phyloP scores from a whole-genome alignment of 805 yeast species.

The Pichia gijzeniarum region DNA sequence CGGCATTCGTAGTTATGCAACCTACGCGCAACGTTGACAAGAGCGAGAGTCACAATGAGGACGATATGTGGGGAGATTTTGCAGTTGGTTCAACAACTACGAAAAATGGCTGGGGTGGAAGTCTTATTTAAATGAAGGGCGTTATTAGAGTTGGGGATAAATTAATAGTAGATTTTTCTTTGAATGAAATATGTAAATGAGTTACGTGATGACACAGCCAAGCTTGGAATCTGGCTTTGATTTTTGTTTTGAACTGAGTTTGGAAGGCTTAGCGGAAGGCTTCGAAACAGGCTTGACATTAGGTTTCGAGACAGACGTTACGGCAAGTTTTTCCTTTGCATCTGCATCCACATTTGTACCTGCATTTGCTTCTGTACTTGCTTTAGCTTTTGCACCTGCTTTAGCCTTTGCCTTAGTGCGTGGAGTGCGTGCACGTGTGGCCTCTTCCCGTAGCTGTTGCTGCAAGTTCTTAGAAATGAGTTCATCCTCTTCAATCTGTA shows the following conservation, averaged over 20 bases:
- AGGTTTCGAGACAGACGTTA: too few species aligned
- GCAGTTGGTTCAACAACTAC: constrained; percentile 8
- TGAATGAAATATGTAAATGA: not conserved
- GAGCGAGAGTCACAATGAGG: not conserved
- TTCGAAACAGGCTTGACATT: not conserved
- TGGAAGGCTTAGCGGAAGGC: not conserved
- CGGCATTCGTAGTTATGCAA: constrained; percentile 3
- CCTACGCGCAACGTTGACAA: not conserved
- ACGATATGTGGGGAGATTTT: constrained; percentile 15
- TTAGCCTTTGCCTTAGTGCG: too few species aligned
- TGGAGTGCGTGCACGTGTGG: not conserved
- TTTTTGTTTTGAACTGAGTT: not conserved
- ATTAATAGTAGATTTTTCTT: not conserved
- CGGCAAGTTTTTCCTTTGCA: too few species aligned
- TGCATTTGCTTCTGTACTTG: too few species aligned
- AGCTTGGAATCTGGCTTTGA: not conserved
- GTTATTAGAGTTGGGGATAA: not conserved
- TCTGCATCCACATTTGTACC: too few species aligned
- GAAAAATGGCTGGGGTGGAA: constrained; percentile 11
- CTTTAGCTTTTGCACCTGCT: not conserved
- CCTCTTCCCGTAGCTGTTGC: not conserved
- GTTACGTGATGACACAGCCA: constrained; percentile 1
- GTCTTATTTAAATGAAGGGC: constrained; percentile 8
- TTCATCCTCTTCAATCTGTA: constrained; percentile 32
- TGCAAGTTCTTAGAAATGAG: constrained; percentile 25